Evolutionary conservation across 2,329 filamentous ascomycete genomes (phyloP), one percentile per base, ranked within the genome.

Genomic region (Fusarium burgessii): DNA sequence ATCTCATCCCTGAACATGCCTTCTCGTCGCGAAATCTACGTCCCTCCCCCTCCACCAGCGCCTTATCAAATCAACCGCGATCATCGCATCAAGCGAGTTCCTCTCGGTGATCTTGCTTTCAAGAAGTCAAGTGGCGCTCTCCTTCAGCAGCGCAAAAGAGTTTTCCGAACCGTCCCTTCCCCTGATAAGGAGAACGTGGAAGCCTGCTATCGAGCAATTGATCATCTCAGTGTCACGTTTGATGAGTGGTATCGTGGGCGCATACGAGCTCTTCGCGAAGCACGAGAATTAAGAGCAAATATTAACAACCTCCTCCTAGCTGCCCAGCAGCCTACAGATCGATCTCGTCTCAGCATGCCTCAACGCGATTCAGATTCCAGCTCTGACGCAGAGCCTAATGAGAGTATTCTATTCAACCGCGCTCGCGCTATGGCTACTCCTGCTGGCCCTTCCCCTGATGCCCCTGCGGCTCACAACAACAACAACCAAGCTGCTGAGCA

Each of bases 261-360:
- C 17, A 55, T 60, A 27, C 60, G 65, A n/a, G 57, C 15, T 38
- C 25, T 33, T 20, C 38, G 29, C 13, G 29, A 50, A 50, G 40
- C 50, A 33, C 27, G 32, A 36, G 29, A 23, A 46, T 27, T 43
- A 8, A 27, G 46, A 55, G 15, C 7, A 13, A 36, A 27, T 25
- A 47, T 70, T 71, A 36, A 78, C 60, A 41, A 77, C 57, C 36
- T 33, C 23, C n/a, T 32, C 25, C 12, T 67, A 81, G 80, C 79
- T 50, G 74, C 78, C 32, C 73, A 51, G n/a, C 73, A 51, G 27
- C 56, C 73, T 33, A 70, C 68, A 25, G 62, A 77, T 47, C 77
- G 76, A 46, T 71, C 78, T 27, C 76, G 80, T 40, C 77, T 82
- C 33, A 82, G 80, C 68, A 78, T 82, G 79, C 78, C 80, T 13